Base-by-base conservation (phyloP, 2,329 filamentous ascomycete species). In the Aurifilum marmelostoma region DNA sequence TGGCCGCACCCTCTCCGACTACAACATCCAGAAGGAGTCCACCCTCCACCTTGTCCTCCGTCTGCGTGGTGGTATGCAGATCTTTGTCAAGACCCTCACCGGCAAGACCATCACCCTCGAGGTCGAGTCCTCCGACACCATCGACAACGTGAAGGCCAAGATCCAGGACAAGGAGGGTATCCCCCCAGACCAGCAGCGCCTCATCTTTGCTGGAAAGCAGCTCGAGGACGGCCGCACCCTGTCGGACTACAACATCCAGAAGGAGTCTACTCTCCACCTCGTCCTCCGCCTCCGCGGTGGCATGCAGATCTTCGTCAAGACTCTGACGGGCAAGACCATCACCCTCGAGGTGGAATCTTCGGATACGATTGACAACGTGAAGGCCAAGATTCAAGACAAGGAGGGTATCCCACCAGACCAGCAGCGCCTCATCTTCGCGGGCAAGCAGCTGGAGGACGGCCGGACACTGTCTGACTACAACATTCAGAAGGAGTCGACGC, bases 241-340 rank as follows among this genome's bases (percentile, higher is more conserved):
- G 0, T 91, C 89, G 64, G 95, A 97, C 79, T 97, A 97, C 89
- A 97, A 97, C 84, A 97, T 97, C 61, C 95, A 98, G 81, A 95
- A 95, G 83, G 92, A 95, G 78, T 92, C 89, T 0, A 95, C 92
- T 0, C 86, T 95, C 1, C 92, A 95, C 79, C 79, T 95, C 67
- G 92, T 95, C 61, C 89, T 95, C 32, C 90, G 92, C 78, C 88
- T 95, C 7, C 91, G 92, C 82, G 91, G 91, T 85, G 91, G 91
- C 81, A 93, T 92, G 90, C 87, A 91, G 14, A 91, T 91, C 72
- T 91, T 92, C 73, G 89, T 91, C 74, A 92, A 90, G 84, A 91
- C 88, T 2, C 77, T 91, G 59, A 91, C 89, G 0, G 89, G 89
- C 41, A 91, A 90, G 85, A 91, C 89, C 0, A 91, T 91, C 73